Evolutionary conservation across 768 basidiomycete genomes (phyloP).

Genomic region (Mycena filopes): DNA sequence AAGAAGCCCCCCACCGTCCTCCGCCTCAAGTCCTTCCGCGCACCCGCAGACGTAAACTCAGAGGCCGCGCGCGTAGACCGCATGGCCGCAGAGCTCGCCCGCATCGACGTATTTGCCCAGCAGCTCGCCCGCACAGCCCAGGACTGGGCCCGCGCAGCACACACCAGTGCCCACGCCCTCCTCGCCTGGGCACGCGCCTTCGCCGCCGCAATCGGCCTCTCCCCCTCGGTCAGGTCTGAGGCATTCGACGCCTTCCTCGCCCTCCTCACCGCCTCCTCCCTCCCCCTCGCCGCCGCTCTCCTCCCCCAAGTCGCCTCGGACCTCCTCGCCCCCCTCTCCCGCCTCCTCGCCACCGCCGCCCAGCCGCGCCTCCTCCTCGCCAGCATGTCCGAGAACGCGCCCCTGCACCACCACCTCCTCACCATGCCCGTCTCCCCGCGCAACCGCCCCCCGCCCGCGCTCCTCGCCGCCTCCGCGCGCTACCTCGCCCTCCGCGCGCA

Average conservation of each 20-base stretch:
- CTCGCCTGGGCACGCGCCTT: constrained; percentile 74
- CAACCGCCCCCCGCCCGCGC: constrained; percentile 71
- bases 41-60: constrained; percentile 41
- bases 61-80: constrained; percentile 64
- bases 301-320: constrained; percentile 32
- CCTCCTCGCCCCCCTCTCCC: constrained; percentile 66
- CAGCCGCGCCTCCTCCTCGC: constrained; percentile 74
- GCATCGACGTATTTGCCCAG: constrained; percentile 66
- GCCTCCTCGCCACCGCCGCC: constrained; percentile 67
- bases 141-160: constrained; percentile 69
- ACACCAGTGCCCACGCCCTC: constrained; percentile 59
- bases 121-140: constrained; percentile 70
- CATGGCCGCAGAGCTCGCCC: constrained; percentile 67
- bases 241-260: constrained; percentile 78
- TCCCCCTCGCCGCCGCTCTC: constrained; percentile 59
- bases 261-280: constrained; percentile 64
- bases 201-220: constrained; percentile 73
- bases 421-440: constrained; percentile 71
- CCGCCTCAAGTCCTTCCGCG: constrained; percentile 33
- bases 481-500: constrained; percentile 83
- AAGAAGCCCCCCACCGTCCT: constrained; percentile 49
- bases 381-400: constrained; percentile 79
- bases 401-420: constrained; percentile 75
- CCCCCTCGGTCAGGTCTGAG: constrained; percentile 58
- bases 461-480: constrained; percentile 78